A percentile compares a stretch with the other conserved stretches of the same genome.
Evolutionary conservation across 1,139 yeast genomes (phyloP).

Genomic region (Zygosaccharomyces sapae): DNA sequence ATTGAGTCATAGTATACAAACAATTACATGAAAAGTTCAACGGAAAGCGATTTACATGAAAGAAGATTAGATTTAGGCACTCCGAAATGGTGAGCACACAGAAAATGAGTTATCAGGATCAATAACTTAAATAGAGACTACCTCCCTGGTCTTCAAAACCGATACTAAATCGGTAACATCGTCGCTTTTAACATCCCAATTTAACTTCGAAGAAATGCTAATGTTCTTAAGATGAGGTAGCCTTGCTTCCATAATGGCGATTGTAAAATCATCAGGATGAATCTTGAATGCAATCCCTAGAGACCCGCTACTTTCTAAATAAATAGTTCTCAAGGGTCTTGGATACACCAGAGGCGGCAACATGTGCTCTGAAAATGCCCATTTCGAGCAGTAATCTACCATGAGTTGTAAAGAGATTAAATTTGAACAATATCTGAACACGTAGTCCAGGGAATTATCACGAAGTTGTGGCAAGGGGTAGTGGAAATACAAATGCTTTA

Average conservation of each 20-base stretch:
- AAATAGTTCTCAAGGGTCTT: conserved; percentile 58
- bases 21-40: background rate
- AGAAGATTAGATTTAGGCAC: background rate
- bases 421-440: conserved; percentile 73
- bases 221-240: conserved; percentile 63
- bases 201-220: conserved; percentile 68
- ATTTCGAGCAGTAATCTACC: conserved; percentile 75
- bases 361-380: conserved; percentile 54
- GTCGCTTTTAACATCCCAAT: conserved; percentile 80
- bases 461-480: conserved; percentile 86
- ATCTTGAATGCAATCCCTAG: conserved; percentile 79
- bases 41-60: background rate
- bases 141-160: conserved; percentile 42
- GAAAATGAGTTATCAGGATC: no score
- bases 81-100: background rate
- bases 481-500: conserved; percentile 60
- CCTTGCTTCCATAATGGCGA: conserved; percentile 76
- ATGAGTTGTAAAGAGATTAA: conserved; percentile 58
- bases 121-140: conserved; percentile 36
- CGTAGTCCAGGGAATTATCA: conserved; percentile 65
- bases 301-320: conserved; percentile 82
- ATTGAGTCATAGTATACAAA: no score
- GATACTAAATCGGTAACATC: conserved; percentile 59
- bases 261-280: conserved; percentile 82
- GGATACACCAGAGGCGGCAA: conserved; percentile 38